These are phyloP conservation scores for Fusarium kyushuense DNA, from an alignment of 2,329 filamentous ascomycete genomes.

Conservation along the genomic window DNA sequence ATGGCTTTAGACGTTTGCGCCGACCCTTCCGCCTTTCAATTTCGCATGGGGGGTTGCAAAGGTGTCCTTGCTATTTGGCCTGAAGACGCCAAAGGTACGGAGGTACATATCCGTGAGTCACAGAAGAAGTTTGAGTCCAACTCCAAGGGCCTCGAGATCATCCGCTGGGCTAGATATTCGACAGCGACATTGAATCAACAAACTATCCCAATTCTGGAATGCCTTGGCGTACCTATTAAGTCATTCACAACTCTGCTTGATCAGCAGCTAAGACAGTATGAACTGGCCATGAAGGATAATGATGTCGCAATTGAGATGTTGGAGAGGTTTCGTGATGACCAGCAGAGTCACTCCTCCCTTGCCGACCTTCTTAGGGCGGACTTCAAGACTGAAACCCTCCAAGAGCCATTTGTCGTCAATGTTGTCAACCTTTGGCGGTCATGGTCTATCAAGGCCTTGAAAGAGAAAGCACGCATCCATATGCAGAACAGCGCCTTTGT, in stretches of 20 bases:
- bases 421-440: slow-evolving; percentile 86
- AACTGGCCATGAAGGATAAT: slow-evolving; percentile 76
- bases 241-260: slow-evolving; percentile 77
- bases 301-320: slow-evolving; percentile 75
- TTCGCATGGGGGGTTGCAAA: slow-evolving; percentile 92
- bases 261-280: slow-evolving; percentile 75
- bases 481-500: slow-evolving; percentile 88
- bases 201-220: slow-evolving; percentile 85
- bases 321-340: slow-evolving; percentile 83
- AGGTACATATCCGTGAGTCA: slow-evolving; percentile 83
- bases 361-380: slow-evolving; percentile 82
- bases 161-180: slow-evolving; percentile 75
- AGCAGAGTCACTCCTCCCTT: slow-evolving; percentile 80
- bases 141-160: slow-evolving; percentile 83
- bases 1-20: slow-evolving; percentile 69
- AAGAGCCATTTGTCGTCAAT: slow-evolving; percentile 86
- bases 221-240: slow-evolving; percentile 75
- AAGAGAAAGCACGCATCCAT: slow-evolving; percentile 89
- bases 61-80: slow-evolving; percentile 85
- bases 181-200: slow-evolving; percentile 89
- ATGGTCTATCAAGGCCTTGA: slow-evolving; percentile 89
- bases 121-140: slow-evolving; percentile 86
- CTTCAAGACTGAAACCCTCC: slow-evolving; percentile 72
- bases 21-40: slow-evolving; percentile 87
- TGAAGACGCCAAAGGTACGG: slow-evolving; percentile 71